Evolutionary conservation across 441 rosid species (phyloP), one percentile per base, ranked within the genome.

Genomic region (Populus hybrid): DNA sequence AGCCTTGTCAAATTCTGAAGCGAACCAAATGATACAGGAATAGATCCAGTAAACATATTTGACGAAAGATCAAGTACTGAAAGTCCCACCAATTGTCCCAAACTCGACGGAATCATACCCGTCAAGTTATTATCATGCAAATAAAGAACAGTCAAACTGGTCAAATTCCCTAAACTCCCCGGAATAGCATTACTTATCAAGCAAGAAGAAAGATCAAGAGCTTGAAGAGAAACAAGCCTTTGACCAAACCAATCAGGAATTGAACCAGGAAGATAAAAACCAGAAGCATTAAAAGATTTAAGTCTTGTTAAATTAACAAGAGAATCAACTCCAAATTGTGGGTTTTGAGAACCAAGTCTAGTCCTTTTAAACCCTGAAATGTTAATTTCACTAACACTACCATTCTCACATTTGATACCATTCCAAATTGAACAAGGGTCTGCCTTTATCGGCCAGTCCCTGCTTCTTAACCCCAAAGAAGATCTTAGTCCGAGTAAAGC

Each of bases 281-380:
- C 83, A n/a, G 99, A 94, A 5, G 98, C 97, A 74, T 94, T 94
- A 69, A 97, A 93, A 38, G 88, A 89, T 65, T 67, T 79, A 88
- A 97, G 78, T 46, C 68, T 73, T 16, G 98, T 89, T 30, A 97
- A 82, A 80, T 94, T 94, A 30, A 71, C 74, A 7, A 97, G 92
- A 10, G 95, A 81, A 82, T 89, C 97, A 74, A 90, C 94, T 16
- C 89, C 69, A 71, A 97, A 97, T 80, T 75, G 84, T 0, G 98
- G 98, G 83, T 87, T 86, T 72, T 36, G 88, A 34, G 88, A 80
- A 71, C 99, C 99, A 67, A 85, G 16, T 65, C 95, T 86, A 2
- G 98, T 97, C 78, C 99, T 91, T 65, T 81, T 83, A 72, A 97
- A 92, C 79, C 98, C 98, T 11, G 97, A 94, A 78, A 97, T 83